These are phyloP conservation scores for Penstemon eatonii DNA, from an alignment of 257 asterid genomes.

Conservation along the genomic window DNA sequence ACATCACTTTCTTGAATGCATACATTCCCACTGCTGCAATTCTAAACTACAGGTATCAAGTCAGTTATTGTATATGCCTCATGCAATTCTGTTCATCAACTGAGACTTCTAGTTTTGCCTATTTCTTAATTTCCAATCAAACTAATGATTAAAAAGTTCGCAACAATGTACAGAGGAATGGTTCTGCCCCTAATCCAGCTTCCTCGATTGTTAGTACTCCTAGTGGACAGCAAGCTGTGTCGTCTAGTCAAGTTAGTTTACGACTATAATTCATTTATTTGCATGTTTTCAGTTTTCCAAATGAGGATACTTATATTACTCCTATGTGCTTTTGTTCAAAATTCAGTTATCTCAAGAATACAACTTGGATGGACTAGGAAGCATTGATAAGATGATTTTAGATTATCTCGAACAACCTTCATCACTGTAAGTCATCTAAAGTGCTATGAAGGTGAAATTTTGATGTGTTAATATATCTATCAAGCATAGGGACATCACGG, in stretches of 20 bases:
- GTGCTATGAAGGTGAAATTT: not conserved
- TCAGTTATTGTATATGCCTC: slow-evolving; percentile 4
- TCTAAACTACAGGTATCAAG: slow-evolving; percentile 51
- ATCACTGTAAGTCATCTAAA: slow-evolving; percentile 51
- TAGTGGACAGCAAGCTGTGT: slow-evolving; percentile 36
- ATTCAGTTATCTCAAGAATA: slow-evolving; percentile 57
- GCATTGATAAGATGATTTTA: slow-evolving; percentile 61
- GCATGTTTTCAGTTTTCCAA: slow-evolving; percentile 3
- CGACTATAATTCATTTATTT: not conserved
- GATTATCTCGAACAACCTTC: slow-evolving; percentile 68
- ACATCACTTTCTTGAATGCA: slow-evolving; percentile 71
- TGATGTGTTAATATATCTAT: too few relatives aligned
- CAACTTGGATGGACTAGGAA: slow-evolving; percentile 67
- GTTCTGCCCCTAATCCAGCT: slow-evolving; percentile 33
- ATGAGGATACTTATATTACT: slow-evolving; percentile 8
- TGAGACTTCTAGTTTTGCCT: slow-evolving; percentile 7
- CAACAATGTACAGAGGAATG: slow-evolving; percentile 38
- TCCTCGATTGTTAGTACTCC: slow-evolving; percentile 1
- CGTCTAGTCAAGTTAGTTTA: slow-evolving; percentile 57
- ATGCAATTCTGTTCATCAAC: slow-evolving; percentile 17
- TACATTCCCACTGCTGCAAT: slow-evolving; percentile 53
- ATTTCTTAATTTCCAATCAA: not conserved
- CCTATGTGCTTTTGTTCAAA: slow-evolving; percentile 18
- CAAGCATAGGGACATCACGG: too few relatives aligned
- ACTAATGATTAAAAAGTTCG: slow-evolving; percentile 15